Conservation (phyloP, 306 rosid genomes). For the Trifolium subterraneum region DNA sequence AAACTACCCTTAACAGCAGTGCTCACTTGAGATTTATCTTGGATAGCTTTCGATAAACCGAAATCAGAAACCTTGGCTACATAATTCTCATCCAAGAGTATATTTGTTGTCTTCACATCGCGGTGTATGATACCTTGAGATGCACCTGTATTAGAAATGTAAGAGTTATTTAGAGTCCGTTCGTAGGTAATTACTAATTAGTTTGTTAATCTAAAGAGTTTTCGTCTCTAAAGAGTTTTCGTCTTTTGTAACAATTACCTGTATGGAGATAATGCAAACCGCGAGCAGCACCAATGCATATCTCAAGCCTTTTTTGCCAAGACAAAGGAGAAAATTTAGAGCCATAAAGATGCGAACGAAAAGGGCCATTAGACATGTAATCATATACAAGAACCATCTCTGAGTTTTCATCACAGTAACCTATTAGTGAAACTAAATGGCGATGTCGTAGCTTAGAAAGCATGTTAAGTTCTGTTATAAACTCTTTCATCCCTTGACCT, state of each 20-base stretch:
- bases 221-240: too few relatives aligned
- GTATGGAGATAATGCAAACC: conserved; percentile 93
- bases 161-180: background rate
- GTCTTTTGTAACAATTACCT: conserved; percentile 39
- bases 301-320: conserved; percentile 84
- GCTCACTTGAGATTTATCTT: conserved; percentile 77
- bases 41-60: conserved; percentile 75
- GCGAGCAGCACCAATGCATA: conserved; percentile 86
- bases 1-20: conserved; percentile 95
- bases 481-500: conserved; percentile 83
- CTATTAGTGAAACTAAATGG: conserved; percentile 83
- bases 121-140: conserved; percentile 79
- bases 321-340: conserved; percentile 58
- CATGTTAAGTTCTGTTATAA: conserved; percentile 77
- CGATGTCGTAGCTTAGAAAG: conserved; percentile 86
- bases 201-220: background rate
- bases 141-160: conserved; percentile 50
- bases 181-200: background rate
- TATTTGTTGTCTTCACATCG: conserved; percentile 88
- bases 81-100: conserved; percentile 77
- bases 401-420: conserved; percentile 73
- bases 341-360: conserved; percentile 78
- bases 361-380: conserved; percentile 83
- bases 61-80: conserved; percentile 85
- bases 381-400: conserved; percentile 93